Conservation (phyloP, 495 filamentous ascomycete species). For the Margaritispora aquatica region DNA sequence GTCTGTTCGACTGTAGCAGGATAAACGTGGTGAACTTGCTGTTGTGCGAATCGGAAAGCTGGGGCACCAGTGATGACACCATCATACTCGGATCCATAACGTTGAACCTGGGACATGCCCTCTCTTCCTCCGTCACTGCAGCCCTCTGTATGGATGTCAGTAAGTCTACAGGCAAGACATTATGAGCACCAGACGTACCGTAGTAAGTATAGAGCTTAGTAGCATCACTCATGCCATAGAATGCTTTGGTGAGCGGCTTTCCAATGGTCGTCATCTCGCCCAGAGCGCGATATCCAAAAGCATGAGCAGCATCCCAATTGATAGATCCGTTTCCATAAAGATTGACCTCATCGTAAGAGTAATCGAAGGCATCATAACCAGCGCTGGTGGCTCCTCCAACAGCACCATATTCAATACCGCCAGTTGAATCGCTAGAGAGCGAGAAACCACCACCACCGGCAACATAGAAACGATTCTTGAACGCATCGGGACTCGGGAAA, state of each 20-base stretch:
- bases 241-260: constrained; percentile 30
- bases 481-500: constrained; percentile 20
- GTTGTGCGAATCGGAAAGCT: constrained; percentile 43
- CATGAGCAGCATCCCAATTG: constrained; percentile 38
- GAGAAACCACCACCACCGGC: constrained; percentile 22
- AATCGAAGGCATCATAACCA: constrained; percentile 33
- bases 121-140: constrained; percentile 49
- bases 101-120: constrained; percentile 47
- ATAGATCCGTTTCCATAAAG: constrained; percentile 33
- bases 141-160: constrained; percentile 26
- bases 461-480: constrained; percentile 24
- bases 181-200: neutral
- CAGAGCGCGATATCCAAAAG: constrained; percentile 34
- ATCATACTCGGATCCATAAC: constrained; percentile 42
- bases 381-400: constrained; percentile 32
- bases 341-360: constrained; percentile 32
- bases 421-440: constrained; percentile 17
- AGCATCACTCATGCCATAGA: constrained; percentile 24
- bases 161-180: neutral
- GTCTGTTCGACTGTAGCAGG: constrained; percentile 36
- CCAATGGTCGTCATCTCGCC: constrained; percentile 30
- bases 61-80: constrained; percentile 44
- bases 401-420: constrained; percentile 29
- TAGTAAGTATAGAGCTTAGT: constrained; percentile 46
- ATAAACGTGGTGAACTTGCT: constrained; percentile 35